Evolutionary conservation across 1,139 yeast genomes (phyloP), one percentile per base, ranked within the genome.

Genomic region (Torulaspora pretoriensis): DNA sequence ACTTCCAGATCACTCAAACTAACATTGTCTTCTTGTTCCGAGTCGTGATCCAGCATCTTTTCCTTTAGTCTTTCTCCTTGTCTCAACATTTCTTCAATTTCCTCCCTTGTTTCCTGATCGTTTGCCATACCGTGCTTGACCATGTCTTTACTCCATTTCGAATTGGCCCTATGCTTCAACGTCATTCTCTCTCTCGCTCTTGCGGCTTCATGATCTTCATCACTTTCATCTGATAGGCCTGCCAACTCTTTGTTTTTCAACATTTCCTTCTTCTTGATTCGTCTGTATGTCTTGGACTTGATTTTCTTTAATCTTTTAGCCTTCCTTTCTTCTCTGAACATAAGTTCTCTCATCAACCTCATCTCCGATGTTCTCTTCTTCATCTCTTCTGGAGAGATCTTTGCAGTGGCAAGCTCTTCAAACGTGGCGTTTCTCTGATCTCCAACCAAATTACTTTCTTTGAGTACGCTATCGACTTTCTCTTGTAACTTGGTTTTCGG

Each of bases 101-200:
- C 97, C 8, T 80, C 83, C 59, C 97, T 75, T 29, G 85, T 85
- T 27, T 78, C 80, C 28, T 82, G 79, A 63, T 90, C 97, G 61
- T 90, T 90, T 35, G 94, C 78, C 71, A 90, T 75, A 8, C 97
- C 97, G 57, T 90, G 86, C 56, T 83, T 84, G 43, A 90, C 80
- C 90, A 90, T 81, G 38, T 87, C 80, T 64, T 81, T 81, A 12
- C 97, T 97, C 97, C 97, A 90, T 61, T 80, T 79, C 6, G 88
- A 79, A 44, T 85, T 86, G 35, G 90, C 86, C 64, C 87, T 89
- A 69, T 90, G 97, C 60, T 86, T 85, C 55, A 89, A 73, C 4
- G 86, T 73, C 95, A 94, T 94, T 67, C 98, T 78, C 66, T 92
- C 97, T 54, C 80, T 77, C 1, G 97, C 97, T 50, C 97, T 75